Base-by-base conservation (phyloP, 176 grass and related monocot species). In the Musa troglodytarum region DNA sequence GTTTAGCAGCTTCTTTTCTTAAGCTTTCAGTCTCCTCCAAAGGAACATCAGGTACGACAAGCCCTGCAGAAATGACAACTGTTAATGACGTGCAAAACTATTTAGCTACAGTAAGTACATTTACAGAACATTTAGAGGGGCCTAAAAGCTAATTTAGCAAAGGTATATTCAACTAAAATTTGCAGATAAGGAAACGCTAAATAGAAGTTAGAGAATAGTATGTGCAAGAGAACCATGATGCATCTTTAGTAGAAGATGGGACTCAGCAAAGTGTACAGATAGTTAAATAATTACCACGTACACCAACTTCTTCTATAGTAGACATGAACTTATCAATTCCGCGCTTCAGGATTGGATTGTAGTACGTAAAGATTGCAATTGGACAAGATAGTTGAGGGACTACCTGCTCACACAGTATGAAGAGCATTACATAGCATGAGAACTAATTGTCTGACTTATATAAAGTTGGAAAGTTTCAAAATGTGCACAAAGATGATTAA, bases 371-470 rank as follows among this genome's bases (percentile, higher is more conserved):
- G 10, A 80, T 55, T 19, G 55, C 55, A 63, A 80, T n/a, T 26
- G 78, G 78, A 53, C 78, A 80, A 72, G 78, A 80, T 29, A 80
- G 61, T 51, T 73, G 67, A 73, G 78, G 78, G 19, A 80, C 56
- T 51, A 80, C 78, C 78, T 80, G 69, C 69, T 52, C 52, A n/a
- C 12, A 63, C 12, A 73, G 19, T 1, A 49, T 69, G 20, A 13
- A 53, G 23, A 49, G n/a, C 71, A 86, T 10, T 22, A 23, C 19
- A 64, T 64, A 1, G 34, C 34, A 43, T 43, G 34, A 43, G 34
- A 43, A 43, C 34, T 43, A 43, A 43, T 43, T 43, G 34, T 43
- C 34, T 43, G 6, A 5, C 34, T 43, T 43, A 43, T 43, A 43
- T 43, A 43, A 43, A 43, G 3, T 5, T 43, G 34, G 34, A 43